Conservation (phyloP, 495 filamentous ascomycete genomes). For the Elasticomyces elasticus region DNA sequence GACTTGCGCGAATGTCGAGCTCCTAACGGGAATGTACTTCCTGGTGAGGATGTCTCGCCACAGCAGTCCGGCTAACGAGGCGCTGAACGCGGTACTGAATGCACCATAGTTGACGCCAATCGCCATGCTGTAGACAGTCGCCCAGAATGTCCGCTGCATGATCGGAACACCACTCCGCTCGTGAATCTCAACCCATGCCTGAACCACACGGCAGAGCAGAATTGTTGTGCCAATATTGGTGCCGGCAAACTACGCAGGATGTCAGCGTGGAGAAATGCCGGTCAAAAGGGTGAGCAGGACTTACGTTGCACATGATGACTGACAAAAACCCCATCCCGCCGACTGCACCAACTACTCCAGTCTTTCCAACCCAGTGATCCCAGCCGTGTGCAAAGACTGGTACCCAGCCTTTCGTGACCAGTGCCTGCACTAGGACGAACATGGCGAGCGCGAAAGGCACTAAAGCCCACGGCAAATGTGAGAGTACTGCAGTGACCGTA, state of each 20-base stretch:
- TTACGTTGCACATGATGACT: slow-evolving; percentile 57
- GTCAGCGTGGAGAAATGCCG: slow-evolving; percentile 11
- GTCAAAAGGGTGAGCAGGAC: slow-evolving; percentile 21
- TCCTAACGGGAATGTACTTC: slow-evolving; percentile 50
- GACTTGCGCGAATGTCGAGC: slow-evolving; percentile 50
- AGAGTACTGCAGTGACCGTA: slow-evolving; percentile 48
- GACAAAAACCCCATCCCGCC: slow-evolving; percentile 60
- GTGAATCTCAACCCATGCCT: slow-evolving; percentile 51
- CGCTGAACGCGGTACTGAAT: slow-evolving; percentile 57
- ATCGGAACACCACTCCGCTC: slow-evolving; percentile 33
- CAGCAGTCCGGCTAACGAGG: slow-evolving; percentile 53
- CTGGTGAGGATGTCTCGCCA: slow-evolving; percentile 56
- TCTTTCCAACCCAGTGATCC: slow-evolving; percentile 57
- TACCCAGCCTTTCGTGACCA: slow-evolving; percentile 60
- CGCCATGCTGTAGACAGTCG: slow-evolving; percentile 57
- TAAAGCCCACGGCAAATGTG: slow-evolving; percentile 51
- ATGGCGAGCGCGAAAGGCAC: slow-evolving; percentile 57
- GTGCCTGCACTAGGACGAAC: slow-evolving; percentile 58
- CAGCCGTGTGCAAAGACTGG: slow-evolving; percentile 56
- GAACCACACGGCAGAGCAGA: slow-evolving; percentile 54
- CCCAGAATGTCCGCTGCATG: slow-evolving; percentile 52
- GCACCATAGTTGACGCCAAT: slow-evolving; percentile 56
- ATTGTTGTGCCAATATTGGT: slow-evolving; percentile 65
- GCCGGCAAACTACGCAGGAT: slow-evolving; percentile 46
- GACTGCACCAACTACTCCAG: slow-evolving; percentile 51